These are phyloP conservation scores for Naganishia kalamii DNA, from an alignment of 768 basidiomycete species.

Conservation along the genomic window DNA sequence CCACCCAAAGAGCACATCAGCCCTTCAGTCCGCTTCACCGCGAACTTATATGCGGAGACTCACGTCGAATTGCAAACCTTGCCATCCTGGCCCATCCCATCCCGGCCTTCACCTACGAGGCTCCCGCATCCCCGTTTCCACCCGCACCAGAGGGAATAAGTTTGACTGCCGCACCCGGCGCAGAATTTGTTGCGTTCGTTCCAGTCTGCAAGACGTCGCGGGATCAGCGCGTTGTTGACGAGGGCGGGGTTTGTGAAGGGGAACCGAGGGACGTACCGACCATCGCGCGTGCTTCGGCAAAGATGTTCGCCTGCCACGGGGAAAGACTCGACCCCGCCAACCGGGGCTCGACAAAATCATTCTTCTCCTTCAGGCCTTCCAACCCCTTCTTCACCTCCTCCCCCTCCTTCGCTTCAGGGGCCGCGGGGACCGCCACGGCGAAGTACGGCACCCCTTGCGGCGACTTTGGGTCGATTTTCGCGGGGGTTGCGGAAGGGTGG, in stretches of 20 bases:
- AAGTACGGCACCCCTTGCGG: slow-evolving; percentile 81
- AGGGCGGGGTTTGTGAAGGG: background rate
- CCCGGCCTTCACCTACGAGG: slow-evolving; percentile 6
- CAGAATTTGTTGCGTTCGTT: slow-evolving; percentile 90
- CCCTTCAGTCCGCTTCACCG: no score
- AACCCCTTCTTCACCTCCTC: slow-evolving; percentile 23
- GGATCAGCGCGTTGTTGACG: background rate
- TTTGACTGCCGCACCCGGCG: slow-evolving; percentile 71
- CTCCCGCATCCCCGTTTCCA: slow-evolving; percentile 85
- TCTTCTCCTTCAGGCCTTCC: slow-evolving; percentile 44
- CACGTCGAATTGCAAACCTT: slow-evolving; percentile 70
- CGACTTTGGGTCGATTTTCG: slow-evolving; percentile 60
- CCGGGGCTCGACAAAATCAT: slow-evolving; percentile 48
- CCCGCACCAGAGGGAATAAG: slow-evolving; percentile 85
- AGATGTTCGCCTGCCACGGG: slow-evolving; percentile 63
- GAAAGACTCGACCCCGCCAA: slow-evolving; percentile 50
- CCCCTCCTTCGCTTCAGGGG: slow-evolving; percentile 28
- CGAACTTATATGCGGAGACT: no score
- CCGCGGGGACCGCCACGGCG: slow-evolving; percentile 64
- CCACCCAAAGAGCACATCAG: slow-evolving; percentile 3
- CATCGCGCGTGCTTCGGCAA: slow-evolving; percentile 71
- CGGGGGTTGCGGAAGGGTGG: slow-evolving; percentile 47
- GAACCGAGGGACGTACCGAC: slow-evolving; percentile 39
- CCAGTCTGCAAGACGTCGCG: slow-evolving; percentile 58
- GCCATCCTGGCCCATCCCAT: slow-evolving; percentile 43